A percentile compares a stretch with the other conserved stretches of the same genome.
These are phyloP conservation scores for Diacronema lutheri DNA, from an alignment of 78 protist species.

Conservation along the genomic window DNA sequence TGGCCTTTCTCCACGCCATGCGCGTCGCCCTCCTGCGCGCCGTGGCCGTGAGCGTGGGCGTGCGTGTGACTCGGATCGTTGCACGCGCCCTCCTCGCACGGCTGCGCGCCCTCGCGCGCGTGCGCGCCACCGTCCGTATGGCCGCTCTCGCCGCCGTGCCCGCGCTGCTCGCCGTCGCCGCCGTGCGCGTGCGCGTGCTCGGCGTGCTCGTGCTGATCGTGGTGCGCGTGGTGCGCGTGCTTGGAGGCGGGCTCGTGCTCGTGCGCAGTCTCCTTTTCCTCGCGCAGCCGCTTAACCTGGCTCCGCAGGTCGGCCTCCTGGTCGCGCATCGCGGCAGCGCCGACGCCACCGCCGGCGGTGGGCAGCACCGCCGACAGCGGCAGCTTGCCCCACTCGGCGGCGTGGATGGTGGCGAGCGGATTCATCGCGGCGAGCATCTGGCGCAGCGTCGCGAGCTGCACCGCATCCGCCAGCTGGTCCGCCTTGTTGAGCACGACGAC, in stretches of 20 bases:
- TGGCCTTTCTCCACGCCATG: background rate
- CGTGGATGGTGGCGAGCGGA: slow-evolving; percentile 11
- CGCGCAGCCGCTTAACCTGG: background rate
- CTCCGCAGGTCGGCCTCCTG: slow-evolving; percentile 13
- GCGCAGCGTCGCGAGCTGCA: background rate
- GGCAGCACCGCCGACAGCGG: background rate
- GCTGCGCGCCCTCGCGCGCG: too few species aligned
- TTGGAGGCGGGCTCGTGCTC: too few species aligned
- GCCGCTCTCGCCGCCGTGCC: too few species aligned
- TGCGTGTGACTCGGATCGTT: background rate
- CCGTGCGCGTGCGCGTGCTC: too few species aligned
- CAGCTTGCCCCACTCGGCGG: slow-evolving; percentile 1
- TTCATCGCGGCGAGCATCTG: background rate
- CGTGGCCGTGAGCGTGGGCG: background rate
- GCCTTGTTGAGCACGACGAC: slow-evolving; percentile 86
- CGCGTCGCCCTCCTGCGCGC: background rate
- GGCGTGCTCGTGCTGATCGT: too few species aligned
- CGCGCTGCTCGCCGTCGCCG: too few species aligned
- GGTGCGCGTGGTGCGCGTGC: too few species aligned
- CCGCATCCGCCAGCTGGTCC: slow-evolving; percentile 1
- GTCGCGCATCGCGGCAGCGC: background rate
- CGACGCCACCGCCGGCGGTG: background rate
- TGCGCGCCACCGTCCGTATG: too few species aligned
- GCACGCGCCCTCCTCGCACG: background rate
- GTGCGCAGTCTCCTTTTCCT: too few species aligned